These are phyloP conservation scores for Dendrostoma leiphaemia DNA, from an alignment of 2,329 filamentous ascomycete genomes.

Conservation along the genomic window DNA sequence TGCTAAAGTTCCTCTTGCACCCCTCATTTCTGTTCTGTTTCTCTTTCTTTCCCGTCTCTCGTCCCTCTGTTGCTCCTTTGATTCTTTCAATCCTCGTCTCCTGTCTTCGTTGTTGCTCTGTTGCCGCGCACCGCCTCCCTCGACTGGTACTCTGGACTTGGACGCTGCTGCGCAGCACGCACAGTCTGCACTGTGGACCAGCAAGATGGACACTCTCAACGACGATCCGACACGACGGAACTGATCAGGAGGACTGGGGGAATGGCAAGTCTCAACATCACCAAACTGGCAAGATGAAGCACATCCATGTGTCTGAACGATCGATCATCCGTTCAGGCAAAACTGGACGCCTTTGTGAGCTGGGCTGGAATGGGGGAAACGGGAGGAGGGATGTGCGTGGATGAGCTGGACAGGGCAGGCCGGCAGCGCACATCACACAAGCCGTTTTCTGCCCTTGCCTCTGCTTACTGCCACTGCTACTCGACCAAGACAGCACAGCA, in stretches of 20 bases:
- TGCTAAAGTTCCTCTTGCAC: neutral
- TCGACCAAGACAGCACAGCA: no score
- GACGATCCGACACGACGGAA: neutral
- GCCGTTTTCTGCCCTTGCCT: neutral
- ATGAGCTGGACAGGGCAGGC: neutral
- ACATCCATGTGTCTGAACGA: neutral
- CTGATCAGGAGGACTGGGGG: no score
- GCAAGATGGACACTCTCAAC: neutral
- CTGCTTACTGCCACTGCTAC: no score
- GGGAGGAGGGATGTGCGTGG: neutral
- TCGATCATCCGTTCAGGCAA: neutral
- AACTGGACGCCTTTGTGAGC: neutral
- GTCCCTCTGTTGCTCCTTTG: neutral
- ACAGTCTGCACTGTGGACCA: no score
- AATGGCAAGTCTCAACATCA: neutral
- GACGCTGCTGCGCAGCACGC: neutral
- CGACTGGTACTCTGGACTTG: neutral
- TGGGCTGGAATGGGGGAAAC: slow-evolving; percentile 1
- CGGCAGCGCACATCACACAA: neutral
- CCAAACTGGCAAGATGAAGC: no score
- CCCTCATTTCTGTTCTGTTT: neutral
- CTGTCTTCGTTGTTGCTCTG: neutral
- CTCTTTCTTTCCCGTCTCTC: neutral
- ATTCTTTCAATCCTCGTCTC: neutral
- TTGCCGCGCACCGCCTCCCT: neutral